Conservation (phyloP, 768 basidiomycete species). For the Auricularia auricula-judae region DNA sequence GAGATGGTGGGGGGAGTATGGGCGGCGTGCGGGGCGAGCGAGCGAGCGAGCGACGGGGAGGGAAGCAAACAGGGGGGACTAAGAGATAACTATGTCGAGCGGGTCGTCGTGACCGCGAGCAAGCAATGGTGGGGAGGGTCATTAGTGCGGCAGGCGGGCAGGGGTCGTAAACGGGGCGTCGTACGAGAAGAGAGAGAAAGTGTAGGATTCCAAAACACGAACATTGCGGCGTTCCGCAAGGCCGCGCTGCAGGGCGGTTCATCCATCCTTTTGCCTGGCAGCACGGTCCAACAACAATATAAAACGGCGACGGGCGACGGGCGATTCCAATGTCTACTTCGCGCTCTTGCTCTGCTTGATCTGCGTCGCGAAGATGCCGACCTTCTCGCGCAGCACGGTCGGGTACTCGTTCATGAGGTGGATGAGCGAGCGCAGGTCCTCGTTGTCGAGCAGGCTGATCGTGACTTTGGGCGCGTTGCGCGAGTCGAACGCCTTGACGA, state of each 20-base stretch:
- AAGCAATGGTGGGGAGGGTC: conserved; percentile 22
- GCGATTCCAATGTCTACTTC: neutral
- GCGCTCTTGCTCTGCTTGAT: neutral
- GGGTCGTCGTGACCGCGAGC: neutral
- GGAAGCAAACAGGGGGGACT: neutral
- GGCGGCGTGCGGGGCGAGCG: neutral
- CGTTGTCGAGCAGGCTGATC: conserved; percentile 70
- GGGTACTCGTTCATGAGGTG: conserved; percentile 86
- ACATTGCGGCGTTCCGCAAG: neutral
- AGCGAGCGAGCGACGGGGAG: neutral
- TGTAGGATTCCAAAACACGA: neutral
- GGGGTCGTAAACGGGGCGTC: neutral
- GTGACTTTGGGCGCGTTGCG: conserved; percentile 64
- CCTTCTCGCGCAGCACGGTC: conserved; percentile 69
- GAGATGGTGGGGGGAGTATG: neutral
- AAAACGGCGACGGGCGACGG: neutral
- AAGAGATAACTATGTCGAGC: neutral
- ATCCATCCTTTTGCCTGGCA: neutral
- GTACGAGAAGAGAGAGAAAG: neutral
- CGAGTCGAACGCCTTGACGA: conserved; percentile 47
- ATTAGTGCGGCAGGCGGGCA: neutral
- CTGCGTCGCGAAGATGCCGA: conserved; percentile 1
- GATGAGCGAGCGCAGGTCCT: conserved; percentile 73
- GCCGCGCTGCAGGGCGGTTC: neutral
- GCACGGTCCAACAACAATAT: neutral